Percentiles rank a stretch among this genome's conserved stretches.
phyloP scores from a whole-genome alignment of 192 early-diverging fungal species.

The Mortierella hygrophila region DNA sequence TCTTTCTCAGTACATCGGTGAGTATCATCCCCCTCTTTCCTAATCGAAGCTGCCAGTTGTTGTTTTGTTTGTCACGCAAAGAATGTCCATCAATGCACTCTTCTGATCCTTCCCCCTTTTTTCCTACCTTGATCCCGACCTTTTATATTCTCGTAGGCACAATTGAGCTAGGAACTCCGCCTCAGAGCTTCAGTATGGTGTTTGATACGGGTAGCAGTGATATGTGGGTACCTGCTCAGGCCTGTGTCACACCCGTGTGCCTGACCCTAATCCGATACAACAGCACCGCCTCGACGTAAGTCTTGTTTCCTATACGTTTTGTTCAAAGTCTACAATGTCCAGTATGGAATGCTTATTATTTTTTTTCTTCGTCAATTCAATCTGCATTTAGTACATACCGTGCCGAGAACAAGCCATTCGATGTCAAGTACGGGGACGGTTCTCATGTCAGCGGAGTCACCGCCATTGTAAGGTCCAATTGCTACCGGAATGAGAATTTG shows the following conservation, averaged over 20 bases:
- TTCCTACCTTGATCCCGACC: neutral
- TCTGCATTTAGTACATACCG: slow-evolving; percentile 14
- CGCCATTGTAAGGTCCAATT: slow-evolving; percentile 21
- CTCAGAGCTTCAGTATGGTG: slow-evolving; percentile 46
- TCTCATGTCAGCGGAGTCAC: slow-evolving; percentile 41
- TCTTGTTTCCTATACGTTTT: neutral
- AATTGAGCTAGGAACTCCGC: slow-evolving; percentile 34
- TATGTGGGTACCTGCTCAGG: slow-evolving; percentile 42
- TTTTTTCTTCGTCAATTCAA: neutral
- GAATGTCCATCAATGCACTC: neutral
- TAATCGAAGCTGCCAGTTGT: neutral
- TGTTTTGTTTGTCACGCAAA: neutral
- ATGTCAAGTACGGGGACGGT: slow-evolving; percentile 46
- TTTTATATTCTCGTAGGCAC: slow-evolving; percentile 19
- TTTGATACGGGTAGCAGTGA: slow-evolving; percentile 53
- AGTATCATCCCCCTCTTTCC: neutral
- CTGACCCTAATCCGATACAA: slow-evolving; percentile 36
- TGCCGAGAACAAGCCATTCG: slow-evolving; percentile 24
- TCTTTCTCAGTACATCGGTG: slow-evolving; percentile 20
- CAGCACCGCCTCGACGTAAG: slow-evolving; percentile 27
- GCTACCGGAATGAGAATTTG: neutral
- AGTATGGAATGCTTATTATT: neutral
- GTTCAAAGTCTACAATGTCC: neutral
- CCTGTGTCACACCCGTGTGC: slow-evolving; percentile 19
- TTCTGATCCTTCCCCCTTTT: neutral